A percentile compares a stretch with the other conserved stretches of the same genome.
phyloP scores from a whole-genome alignment of 2,329 filamentous ascomycete genomes.

The Beauveria asiatica region DNA sequence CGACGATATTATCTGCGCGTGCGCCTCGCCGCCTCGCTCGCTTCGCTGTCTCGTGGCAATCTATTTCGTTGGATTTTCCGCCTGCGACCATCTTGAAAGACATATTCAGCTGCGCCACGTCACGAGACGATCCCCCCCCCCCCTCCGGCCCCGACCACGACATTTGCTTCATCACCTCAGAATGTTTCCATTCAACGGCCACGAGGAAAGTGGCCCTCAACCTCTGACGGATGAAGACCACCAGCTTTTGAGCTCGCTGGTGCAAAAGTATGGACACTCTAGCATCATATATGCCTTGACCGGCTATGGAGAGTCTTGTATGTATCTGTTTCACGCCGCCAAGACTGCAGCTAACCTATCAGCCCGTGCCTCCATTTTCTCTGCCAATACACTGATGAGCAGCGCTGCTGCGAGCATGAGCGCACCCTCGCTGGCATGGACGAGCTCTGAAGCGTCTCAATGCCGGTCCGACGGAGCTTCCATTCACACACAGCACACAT shows the following conservation, averaged over 20 bases:
- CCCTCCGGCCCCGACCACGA: not conserved
- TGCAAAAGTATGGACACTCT: slow-evolving; percentile 30
- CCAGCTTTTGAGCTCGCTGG: slow-evolving; percentile 27
- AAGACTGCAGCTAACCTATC: not conserved
- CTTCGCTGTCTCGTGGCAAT: not conserved
- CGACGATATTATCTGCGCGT: not conserved
- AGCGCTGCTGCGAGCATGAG: slow-evolving; percentile 21
- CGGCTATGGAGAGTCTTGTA: slow-evolving; percentile 29
- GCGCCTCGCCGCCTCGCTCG: not conserved
- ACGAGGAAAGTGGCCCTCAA: slow-evolving; percentile 27
- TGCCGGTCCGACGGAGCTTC: slow-evolving; percentile 31
- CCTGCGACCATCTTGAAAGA: not conserved
- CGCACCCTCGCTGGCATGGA: slow-evolving; percentile 33
- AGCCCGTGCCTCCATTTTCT: slow-evolving; percentile 33
- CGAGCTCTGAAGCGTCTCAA: slow-evolving; percentile 32
- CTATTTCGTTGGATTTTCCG: not conserved
- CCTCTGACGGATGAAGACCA: slow-evolving; percentile 31
- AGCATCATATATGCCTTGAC: slow-evolving; percentile 30
- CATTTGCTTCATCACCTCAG: not conserved
- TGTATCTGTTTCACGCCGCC: slow-evolving; percentile 14
- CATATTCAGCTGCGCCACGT: not conserved
- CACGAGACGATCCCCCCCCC: not conserved
- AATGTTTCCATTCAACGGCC: slow-evolving; percentile 28
- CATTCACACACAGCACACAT: slow-evolving; percentile 30
- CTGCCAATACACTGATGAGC: slow-evolving; percentile 32